Percentiles rank a stretch among this genome's conserved stretches.
Conservation (phyloP, 495 filamentous ascomycete species). For the Hyaloscypha bicolor region DNA sequence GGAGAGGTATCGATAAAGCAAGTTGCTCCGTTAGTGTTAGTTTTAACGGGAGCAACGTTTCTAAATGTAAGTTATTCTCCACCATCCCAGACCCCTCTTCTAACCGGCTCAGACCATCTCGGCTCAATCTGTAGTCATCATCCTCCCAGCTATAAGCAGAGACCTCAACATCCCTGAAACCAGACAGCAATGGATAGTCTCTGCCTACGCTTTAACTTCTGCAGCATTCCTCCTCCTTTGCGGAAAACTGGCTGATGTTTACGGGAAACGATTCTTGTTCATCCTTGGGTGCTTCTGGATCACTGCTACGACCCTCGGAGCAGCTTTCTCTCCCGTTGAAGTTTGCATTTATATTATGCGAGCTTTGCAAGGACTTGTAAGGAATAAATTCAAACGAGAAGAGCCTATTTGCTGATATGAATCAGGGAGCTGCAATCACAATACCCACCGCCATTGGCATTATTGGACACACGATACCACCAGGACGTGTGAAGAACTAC, state of each 20-base stretch:
- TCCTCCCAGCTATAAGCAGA: constrained; percentile 58
- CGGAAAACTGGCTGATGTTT: constrained; percentile 73
- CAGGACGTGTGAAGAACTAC: constrained; percentile 65
- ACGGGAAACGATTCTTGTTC: constrained; percentile 71
- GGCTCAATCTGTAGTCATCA: constrained; percentile 61
- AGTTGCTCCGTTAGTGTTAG: constrained; percentile 35
- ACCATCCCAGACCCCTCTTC: not conserved
- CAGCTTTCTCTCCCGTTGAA: constrained; percentile 67
- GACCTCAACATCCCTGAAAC: constrained; percentile 56
- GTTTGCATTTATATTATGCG: constrained; percentile 69
- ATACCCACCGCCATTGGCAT: constrained; percentile 68
- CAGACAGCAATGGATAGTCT: constrained; percentile 64
- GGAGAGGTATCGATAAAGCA: constrained; percentile 26
- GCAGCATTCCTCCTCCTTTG: constrained; percentile 75
- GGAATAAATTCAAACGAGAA: constrained; percentile 30
- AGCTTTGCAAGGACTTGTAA: constrained; percentile 70
- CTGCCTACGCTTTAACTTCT: constrained; percentile 63
- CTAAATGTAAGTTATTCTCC: constrained; percentile 45
- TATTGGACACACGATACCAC: constrained; percentile 60
- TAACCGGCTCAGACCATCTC: constrained; percentile 53
- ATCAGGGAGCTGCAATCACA: constrained; percentile 65
- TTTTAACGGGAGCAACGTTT: constrained; percentile 55
- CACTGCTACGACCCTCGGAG: constrained; percentile 61
- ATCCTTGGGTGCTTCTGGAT: constrained; percentile 67
- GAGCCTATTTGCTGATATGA: constrained; percentile 39